Evolutionary conservation across 768 basidiomycete species (phyloP).

Genomic region (Leccinum barrowsii): DNA sequence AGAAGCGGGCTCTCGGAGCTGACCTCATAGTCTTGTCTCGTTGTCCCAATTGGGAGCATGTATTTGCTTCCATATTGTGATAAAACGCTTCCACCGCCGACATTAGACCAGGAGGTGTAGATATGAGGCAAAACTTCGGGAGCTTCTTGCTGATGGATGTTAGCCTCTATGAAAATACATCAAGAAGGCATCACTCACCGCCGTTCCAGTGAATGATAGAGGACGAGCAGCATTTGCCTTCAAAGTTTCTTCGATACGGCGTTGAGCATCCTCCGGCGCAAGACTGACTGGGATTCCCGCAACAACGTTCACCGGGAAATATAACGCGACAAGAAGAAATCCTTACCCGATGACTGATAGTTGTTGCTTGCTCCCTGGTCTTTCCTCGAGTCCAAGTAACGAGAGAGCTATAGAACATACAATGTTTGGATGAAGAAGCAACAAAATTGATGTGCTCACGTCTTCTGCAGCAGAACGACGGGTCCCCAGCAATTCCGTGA

Average conservation of each 20-base stretch:
- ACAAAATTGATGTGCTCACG: slow-evolving; percentile 34
- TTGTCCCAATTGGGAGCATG: slow-evolving; percentile 80
- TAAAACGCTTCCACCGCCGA: slow-evolving; percentile 55
- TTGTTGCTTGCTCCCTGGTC: not conserved
- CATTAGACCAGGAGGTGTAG: slow-evolving; percentile 64
- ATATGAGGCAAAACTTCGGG: slow-evolving; percentile 81
- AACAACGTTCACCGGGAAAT: not conserved
- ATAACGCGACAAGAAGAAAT: not conserved
- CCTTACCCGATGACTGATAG: slow-evolving; percentile 9
- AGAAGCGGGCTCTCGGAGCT: slow-evolving; percentile 8
- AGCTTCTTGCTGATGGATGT: slow-evolving; percentile 42
- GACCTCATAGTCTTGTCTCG: slow-evolving; percentile 65
- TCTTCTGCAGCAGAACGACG: slow-evolving; percentile 47
- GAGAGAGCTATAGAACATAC: slow-evolving; percentile 15
- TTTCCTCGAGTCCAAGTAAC: not conserved
- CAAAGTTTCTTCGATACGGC: slow-evolving; percentile 59
- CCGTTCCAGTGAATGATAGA: slow-evolving; percentile 48
- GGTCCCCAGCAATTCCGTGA: slow-evolving; percentile 62
- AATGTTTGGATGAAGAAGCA: not conserved
- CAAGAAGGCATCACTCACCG: slow-evolving; percentile 38
- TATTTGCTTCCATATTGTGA: slow-evolving; percentile 76
- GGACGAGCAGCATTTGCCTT: slow-evolving; percentile 63
- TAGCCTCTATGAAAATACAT: not conserved
- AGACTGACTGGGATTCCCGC: slow-evolving; percentile 26
- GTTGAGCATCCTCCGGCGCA: slow-evolving; percentile 47